phyloP scores from a whole-genome alignment of 257 asterid species.

The Scutellaria galericulata region DNA sequence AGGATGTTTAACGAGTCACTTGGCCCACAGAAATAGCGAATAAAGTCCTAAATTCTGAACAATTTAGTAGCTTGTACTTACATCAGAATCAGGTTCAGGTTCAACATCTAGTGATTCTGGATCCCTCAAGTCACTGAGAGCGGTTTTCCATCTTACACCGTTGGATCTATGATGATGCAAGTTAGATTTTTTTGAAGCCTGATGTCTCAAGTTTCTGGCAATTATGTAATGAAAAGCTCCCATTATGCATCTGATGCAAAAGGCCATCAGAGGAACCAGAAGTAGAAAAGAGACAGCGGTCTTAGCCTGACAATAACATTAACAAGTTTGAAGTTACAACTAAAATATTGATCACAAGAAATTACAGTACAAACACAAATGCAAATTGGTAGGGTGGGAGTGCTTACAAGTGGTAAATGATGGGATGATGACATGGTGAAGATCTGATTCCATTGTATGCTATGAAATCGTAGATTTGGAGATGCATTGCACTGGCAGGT shows the following conservation, averaged over 20 bases:
- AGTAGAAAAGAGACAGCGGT: slow-evolving; percentile 55
- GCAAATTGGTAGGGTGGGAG: neutral
- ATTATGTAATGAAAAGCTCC: slow-evolving; percentile 41
- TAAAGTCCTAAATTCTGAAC: neutral
- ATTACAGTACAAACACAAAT: neutral
- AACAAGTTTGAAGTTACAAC: slow-evolving; percentile 29
- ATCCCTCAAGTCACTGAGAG: slow-evolving; percentile 58
- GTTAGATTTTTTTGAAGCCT: slow-evolving; percentile 35
- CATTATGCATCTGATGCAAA: slow-evolving; percentile 68
- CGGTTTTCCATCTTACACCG: slow-evolving; percentile 59
- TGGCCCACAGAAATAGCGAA: too few relatives aligned
- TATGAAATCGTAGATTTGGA: slow-evolving; percentile 19
- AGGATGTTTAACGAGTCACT: neutral
- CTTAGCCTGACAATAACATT: slow-evolving; percentile 60
- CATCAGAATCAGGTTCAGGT: slow-evolving; percentile 51
- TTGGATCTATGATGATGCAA: slow-evolving; percentile 36
- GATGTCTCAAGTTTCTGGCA: slow-evolving; percentile 39
- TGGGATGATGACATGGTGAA: slow-evolving; percentile 26
- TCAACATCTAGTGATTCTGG: slow-evolving; percentile 48
- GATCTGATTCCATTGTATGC: slow-evolving; percentile 38
- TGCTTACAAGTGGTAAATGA: slow-evolving; percentile 39
- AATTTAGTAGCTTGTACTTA: slow-evolving; percentile 37
- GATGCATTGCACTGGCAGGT: slow-evolving; percentile 35
- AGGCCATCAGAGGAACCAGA: slow-evolving; percentile 66
- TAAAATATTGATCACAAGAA: neutral